These are phyloP conservation scores for Apiospora malaysiana DNA, from an alignment of 2,329 filamentous ascomycete species.

Conservation along the genomic window DNA sequence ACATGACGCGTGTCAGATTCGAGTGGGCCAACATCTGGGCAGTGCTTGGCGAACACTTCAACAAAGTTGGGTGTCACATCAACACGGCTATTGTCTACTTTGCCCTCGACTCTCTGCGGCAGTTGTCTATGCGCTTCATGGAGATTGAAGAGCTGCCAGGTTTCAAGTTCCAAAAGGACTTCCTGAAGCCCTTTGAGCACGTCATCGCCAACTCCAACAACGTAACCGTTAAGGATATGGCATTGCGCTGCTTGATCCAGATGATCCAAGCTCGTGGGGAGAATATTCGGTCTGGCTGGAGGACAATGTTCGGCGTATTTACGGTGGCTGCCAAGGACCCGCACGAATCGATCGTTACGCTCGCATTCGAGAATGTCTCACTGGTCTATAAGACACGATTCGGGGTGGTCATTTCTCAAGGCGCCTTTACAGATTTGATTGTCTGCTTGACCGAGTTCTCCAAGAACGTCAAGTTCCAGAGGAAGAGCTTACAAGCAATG, in stretches of 20 bases:
- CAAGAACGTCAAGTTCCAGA: constrained; percentile 98
- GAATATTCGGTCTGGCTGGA: constrained; percentile 97
- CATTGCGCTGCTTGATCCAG: constrained; percentile 92
- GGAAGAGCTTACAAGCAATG: constrained; percentile 95
- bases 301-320: constrained; percentile 99
- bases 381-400: constrained; percentile 96
- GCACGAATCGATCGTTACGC: constrained; percentile 93
- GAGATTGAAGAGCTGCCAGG: constrained; percentile 96
- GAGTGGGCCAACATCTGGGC: constrained; percentile 99
- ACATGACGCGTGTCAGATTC: constrained; percentile 97
- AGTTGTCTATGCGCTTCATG: constrained; percentile 98
- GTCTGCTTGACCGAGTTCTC: constrained; percentile 98
- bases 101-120: constrained; percentile 90
- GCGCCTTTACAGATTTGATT: constrained; percentile 93
- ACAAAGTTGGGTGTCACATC: constrained; percentile 93
- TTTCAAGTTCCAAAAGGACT: constrained; percentile 99
- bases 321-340: constrained; percentile 93
- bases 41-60: constrained; percentile 97
- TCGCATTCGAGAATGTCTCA: constrained; percentile 95
- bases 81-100: constrained; percentile 99
- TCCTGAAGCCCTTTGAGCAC: constrained; percentile 97
- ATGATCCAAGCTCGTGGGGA: constrained; percentile 98
- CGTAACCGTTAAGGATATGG: constrained; percentile 96
- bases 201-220: constrained; percentile 93
- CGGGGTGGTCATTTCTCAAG: constrained; percentile 93